phyloP scores from a whole-genome alignment of 176 grass and related monocot species.

The Oryza australiensis region DNA sequence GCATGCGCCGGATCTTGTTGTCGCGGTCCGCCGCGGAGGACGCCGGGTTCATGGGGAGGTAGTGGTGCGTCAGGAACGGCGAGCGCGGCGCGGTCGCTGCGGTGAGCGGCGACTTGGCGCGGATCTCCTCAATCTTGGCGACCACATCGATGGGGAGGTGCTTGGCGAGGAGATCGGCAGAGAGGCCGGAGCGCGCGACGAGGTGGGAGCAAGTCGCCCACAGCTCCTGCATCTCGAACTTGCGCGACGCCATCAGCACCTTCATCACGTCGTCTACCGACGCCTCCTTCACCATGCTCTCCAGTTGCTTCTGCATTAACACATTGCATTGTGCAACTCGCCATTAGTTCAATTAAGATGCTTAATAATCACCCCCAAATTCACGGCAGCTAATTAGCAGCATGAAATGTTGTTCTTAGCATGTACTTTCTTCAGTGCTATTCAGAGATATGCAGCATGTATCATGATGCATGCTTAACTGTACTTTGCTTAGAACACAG shows the following conservation, averaged over 20 bases:
- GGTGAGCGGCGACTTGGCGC: conserved; percentile 54
- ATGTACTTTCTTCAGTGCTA: background rate
- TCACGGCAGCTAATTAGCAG: background rate
- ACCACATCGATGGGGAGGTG: conserved; percentile 92
- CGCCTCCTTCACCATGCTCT: conserved; percentile 93
- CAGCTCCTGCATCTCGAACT: conserved; percentile 85
- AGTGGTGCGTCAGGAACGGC: conserved; percentile 48
- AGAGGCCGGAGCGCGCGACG: conserved; percentile 86
- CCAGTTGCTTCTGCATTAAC: conserved; percentile 75
- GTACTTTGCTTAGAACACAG: conserved; percentile 25
- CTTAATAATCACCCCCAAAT: background rate
- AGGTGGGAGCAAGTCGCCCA: conserved; percentile 90
- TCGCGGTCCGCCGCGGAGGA: conserved; percentile 29
- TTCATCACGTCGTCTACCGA: conserved; percentile 96
- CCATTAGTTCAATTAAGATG: background rate
- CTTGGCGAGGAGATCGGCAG: conserved; percentile 85
- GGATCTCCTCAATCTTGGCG: conserved; percentile 74
- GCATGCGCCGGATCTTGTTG: conserved; percentile 66
- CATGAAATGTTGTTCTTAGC: conserved; percentile 38
- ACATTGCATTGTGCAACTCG: background rate
- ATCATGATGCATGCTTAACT: conserved; percentile 4
- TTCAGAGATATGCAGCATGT: background rate
- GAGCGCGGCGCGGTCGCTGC: conserved; percentile 46
- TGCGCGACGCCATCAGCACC: conserved; percentile 89
- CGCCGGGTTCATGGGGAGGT: conserved; percentile 21